A percentile compares a stretch with the other conserved stretches of the same genome.
These are phyloP conservation scores for Teratosphaeria gauchensis DNA, from an alignment of 2,329 filamentous ascomycete genomes.

Conservation along the genomic window DNA sequence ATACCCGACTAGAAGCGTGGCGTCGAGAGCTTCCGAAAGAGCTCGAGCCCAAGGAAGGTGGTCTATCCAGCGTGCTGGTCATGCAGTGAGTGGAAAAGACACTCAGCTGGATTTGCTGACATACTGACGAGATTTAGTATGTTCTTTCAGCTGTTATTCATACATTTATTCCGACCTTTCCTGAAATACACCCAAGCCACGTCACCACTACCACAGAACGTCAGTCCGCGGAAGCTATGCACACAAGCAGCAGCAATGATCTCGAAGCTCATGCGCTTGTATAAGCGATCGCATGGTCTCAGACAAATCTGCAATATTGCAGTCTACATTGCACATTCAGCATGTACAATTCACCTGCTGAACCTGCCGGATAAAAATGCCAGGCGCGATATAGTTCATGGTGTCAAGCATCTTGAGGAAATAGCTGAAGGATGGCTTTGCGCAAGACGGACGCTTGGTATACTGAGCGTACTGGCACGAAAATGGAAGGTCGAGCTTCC, in stretches of 20 bases:
- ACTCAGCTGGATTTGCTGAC: neutral
- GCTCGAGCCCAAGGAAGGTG: slow-evolving; percentile 80
- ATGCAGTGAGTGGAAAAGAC: slow-evolving; percentile 64
- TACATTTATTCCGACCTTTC: slow-evolving; percentile 91
- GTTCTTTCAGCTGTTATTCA: slow-evolving; percentile 94
- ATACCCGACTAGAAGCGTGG: slow-evolving; percentile 85
- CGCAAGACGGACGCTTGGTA: slow-evolving; percentile 72
- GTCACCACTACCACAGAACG: slow-evolving; percentile 75
- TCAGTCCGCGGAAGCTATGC: slow-evolving; percentile 84
- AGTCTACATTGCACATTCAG: slow-evolving; percentile 90
- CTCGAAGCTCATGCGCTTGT: slow-evolving; percentile 86
- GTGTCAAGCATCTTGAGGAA: slow-evolving; percentile 84
- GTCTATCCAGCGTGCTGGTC: slow-evolving; percentile 69
- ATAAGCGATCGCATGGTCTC: slow-evolving; percentile 84
- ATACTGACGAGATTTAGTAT: slow-evolving; percentile 52
- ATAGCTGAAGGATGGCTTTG: slow-evolving; percentile 94
- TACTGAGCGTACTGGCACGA: slow-evolving; percentile 73
- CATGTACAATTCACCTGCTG: slow-evolving; percentile 87
- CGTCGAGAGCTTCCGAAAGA: slow-evolving; percentile 73
- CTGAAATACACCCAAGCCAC: slow-evolving; percentile 75
- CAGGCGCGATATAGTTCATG: slow-evolving; percentile 78
- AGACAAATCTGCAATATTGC: slow-evolving; percentile 94
- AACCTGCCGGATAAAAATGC: slow-evolving; percentile 90
- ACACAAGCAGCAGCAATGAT: slow-evolving; percentile 82
- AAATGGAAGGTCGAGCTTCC: slow-evolving; percentile 86